A percentile compares a stretch with the other conserved stretches of the same genome.
Evolutionary conservation across 306 rosid species (phyloP).

Genomic region (Quillaja saponaria): DNA sequence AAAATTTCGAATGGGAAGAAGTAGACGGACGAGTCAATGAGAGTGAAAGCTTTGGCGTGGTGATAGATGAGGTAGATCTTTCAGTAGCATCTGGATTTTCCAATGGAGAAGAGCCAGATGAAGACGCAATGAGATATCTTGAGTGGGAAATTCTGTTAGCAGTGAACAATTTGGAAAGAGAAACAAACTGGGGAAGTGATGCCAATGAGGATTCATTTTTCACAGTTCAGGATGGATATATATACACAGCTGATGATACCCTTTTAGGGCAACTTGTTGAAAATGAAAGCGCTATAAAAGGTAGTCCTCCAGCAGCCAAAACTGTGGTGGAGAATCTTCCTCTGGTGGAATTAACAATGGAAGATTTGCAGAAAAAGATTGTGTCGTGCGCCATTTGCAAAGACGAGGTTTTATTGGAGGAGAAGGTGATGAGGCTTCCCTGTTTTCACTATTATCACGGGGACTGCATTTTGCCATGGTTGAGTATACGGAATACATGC

Average conservation of each 20-base stretch:
- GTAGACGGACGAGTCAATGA: conserved; percentile 52
- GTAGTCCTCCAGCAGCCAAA: conserved; percentile 74
- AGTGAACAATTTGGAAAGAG: conserved; percentile 56
- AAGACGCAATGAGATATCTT: conserved; percentile 52
- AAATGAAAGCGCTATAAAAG: conserved; percentile 59
- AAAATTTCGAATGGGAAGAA: conserved; percentile 65
- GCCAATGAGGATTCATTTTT: conserved; percentile 35
- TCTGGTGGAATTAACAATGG: conserved; percentile 56
- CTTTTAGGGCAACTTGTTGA: conserved; percentile 69
- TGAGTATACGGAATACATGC: conserved; percentile 78
- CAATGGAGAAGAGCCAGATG: conserved; percentile 39
- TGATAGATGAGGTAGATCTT: conserved; percentile 46
- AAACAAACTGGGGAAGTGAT: conserved; percentile 34
- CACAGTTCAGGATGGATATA: conserved; percentile 48
- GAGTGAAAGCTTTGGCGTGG: conserved; percentile 39
- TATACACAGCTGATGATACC: conserved; percentile 52
- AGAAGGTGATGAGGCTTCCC: conserved; percentile 77
- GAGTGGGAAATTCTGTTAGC: conserved; percentile 88
- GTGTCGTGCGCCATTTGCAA: conserved; percentile 77
- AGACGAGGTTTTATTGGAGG: conserved; percentile 60
- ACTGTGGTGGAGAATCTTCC: conserved; percentile 71
- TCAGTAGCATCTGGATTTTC: conserved; percentile 62
- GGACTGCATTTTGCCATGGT: conserved; percentile 90
- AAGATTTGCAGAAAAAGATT: conserved; percentile 53
- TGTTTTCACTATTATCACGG: conserved; percentile 83